Evolutionary conservation across 441 rosid species (phyloP), one percentile per base, ranked within the genome.

Genomic region (Lepidium campestre): DNA sequence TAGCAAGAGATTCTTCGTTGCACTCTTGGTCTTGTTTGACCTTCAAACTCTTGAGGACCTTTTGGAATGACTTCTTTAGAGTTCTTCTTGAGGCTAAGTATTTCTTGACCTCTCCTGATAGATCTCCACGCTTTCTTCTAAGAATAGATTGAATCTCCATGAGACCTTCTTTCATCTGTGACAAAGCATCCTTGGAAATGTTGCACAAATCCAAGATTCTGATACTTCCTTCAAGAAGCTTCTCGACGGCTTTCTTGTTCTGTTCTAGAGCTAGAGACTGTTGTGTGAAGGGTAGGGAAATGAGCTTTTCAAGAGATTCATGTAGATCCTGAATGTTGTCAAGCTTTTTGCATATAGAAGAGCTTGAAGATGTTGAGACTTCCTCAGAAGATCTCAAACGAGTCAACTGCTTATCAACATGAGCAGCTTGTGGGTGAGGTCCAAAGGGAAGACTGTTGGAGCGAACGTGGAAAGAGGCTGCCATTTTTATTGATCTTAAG

Each of bases 361-460:
- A 61, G 31, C 48, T 57, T n/a, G 70, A 77, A 17, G 82, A 66
- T 22, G 77, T 57, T 10, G 81, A 64, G 7, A 69, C 34, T 14
- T 69, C 71, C 49, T 66, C 64, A 39, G 63, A 81, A 34, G 68
- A 45, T 31, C 74, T 82, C 47, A 81, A 39, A 41, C 76, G 72
- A 59, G 36, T 10, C 41, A 81, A 58, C 10, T 68, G 67, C 55
- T 77, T 66, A 1, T 78, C 71, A 6, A 74, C 9, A n/a, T 76
- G 56, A 53, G 78, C 47, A 7, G 54, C 36, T 19, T 75, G 68
- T 6, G 82, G 82, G 59, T 82, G 85, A 25, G 70, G 56, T 22
- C 68, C 75, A 5, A 81, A 39, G 6, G 85, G 86, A 2, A 78
- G 58, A 70, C 83, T 84, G 66, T 74, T 71, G 2, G 81, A 80